These are phyloP conservation scores for Neurospora sp. DNA, from an alignment of 495 filamentous ascomycete species.

Conservation along the genomic window DNA sequence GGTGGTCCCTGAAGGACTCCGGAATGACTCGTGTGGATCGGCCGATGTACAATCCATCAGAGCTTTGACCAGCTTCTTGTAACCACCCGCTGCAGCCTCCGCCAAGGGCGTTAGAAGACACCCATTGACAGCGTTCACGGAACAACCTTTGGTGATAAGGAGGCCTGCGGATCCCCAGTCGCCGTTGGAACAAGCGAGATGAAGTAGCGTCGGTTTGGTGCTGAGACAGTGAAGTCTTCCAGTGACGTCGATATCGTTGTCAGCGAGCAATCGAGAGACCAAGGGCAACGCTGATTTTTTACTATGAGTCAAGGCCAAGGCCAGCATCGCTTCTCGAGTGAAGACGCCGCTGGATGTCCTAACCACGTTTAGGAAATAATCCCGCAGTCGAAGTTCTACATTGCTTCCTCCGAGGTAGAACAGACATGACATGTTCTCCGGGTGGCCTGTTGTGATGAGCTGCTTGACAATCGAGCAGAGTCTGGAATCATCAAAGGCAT, in stretches of 20 bases:
- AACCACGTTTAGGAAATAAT: neutral
- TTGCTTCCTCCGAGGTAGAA: neutral
- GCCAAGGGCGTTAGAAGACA: neutral
- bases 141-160: neutral
- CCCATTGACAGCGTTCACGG: neutral
- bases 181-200: neutral
- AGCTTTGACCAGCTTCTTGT: neutral
- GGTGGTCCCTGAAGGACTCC: neutral
- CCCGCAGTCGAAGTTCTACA: neutral
- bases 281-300: neutral
- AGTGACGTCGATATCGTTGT: neutral
- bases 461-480: neutral
- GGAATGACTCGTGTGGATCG: neutral
- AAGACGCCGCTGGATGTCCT: neutral
- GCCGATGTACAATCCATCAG: neutral
- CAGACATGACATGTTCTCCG: neutral
- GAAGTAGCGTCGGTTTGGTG: conserved; percentile 1
- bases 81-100: neutral
- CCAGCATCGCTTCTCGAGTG: neutral
- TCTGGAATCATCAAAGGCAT: neutral
- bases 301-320: neutral
- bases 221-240: conserved; percentile 1
- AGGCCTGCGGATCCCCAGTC: neutral
- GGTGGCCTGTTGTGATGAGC: neutral
- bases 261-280: neutral